Evolutionary conservation across 2,329 filamentous ascomycete genomes (phyloP).

Genomic region (Phyllosticta citriasiana): DNA sequence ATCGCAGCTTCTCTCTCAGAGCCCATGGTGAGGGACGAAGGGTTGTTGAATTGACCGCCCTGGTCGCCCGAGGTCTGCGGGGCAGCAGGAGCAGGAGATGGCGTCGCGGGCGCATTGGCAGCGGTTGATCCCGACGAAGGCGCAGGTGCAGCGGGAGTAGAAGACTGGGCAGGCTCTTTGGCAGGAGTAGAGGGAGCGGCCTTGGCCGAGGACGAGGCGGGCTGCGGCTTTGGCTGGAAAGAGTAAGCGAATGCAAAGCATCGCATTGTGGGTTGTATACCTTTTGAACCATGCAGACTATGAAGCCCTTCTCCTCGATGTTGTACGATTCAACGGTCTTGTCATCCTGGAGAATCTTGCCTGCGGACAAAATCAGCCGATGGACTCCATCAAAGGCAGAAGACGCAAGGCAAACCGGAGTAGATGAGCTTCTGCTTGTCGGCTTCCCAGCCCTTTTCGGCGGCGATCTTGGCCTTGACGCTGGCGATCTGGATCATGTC

Average conservation of each 20-base stretch:
- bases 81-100: slow-evolving; percentile 38
- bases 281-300: slow-evolving; percentile 98
- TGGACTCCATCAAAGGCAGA: not conserved
- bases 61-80: slow-evolving; percentile 30
- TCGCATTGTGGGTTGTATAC: slow-evolving; percentile 36
- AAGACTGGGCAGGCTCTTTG: slow-evolving; percentile 36
- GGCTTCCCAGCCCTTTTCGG: slow-evolving; percentile 90
- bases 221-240: slow-evolving; percentile 58
- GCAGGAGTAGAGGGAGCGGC: slow-evolving; percentile 50
- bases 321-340: slow-evolving; percentile 95
- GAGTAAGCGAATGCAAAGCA: slow-evolving; percentile 15
- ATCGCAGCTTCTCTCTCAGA: slow-evolving; percentile 72
- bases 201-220: slow-evolving; percentile 38
- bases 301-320: slow-evolving; percentile 98
- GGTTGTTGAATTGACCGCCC: slow-evolving; percentile 50
- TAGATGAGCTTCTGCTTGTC: slow-evolving; percentile 94
- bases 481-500: slow-evolving; percentile 57
- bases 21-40: slow-evolving; percentile 79
- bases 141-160: slow-evolving; percentile 47
- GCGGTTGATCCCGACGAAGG: slow-evolving; percentile 38
- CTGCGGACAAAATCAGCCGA: slow-evolving; percentile 38
- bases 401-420: slow-evolving; percentile 53
- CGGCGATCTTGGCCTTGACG: slow-evolving; percentile 85
- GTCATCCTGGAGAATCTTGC: slow-evolving; percentile 97
- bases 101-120: slow-evolving; percentile 40